Evolutionary conservation across 2,329 filamentous ascomycete genomes (phyloP).

Genomic region (Trichoderma hamatum): DNA sequence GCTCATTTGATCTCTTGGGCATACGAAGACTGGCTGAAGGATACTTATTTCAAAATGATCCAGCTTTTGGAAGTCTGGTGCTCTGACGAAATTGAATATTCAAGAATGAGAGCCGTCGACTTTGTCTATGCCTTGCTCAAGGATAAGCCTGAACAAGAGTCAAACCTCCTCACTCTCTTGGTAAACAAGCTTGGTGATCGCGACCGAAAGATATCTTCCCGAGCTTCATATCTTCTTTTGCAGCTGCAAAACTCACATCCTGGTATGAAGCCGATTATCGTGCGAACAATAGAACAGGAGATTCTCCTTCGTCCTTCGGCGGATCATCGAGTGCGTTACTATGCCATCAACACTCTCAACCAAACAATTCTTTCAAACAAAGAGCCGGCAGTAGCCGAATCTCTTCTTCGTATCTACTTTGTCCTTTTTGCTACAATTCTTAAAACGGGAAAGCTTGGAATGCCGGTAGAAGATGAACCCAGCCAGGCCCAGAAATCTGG

Average conservation of each 20-base stretch:
- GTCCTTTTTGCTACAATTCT: constrained; percentile 81
- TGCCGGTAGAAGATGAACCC: constrained; percentile 51
- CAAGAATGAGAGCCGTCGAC: constrained; percentile 82
- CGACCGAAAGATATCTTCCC: constrained; percentile 92
- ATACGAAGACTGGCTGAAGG: constrained; percentile 95
- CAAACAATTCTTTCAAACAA: constrained; percentile 89
- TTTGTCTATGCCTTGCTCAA: constrained; percentile 90
- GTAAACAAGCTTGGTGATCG: constrained; percentile 97
- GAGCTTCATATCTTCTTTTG: constrained; percentile 89
- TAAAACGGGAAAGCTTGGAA: constrained; percentile 56
- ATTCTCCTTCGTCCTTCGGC: constrained; percentile 86
- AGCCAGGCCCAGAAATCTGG: constrained; percentile 36
- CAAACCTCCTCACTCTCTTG: constrained; percentile 84
- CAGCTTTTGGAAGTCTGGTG: constrained; percentile 92
- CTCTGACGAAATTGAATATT: constrained; percentile 93
- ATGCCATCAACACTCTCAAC: constrained; percentile 94
- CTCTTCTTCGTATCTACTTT: constrained; percentile 89
- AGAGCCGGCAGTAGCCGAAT: constrained; percentile 78
- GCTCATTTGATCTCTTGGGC: constrained; percentile 84
- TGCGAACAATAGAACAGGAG: constrained; percentile 83
- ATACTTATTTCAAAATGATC: constrained; percentile 88
- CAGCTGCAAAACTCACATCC: constrained; percentile 89
- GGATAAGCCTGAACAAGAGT: constrained; percentile 96
- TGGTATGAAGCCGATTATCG: constrained; percentile 88
- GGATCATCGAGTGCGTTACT: constrained; percentile 87